Evolutionary conservation across 2,329 filamentous ascomycete genomes (phyloP).

Genomic region (Pyrenophora seminiperda): DNA sequence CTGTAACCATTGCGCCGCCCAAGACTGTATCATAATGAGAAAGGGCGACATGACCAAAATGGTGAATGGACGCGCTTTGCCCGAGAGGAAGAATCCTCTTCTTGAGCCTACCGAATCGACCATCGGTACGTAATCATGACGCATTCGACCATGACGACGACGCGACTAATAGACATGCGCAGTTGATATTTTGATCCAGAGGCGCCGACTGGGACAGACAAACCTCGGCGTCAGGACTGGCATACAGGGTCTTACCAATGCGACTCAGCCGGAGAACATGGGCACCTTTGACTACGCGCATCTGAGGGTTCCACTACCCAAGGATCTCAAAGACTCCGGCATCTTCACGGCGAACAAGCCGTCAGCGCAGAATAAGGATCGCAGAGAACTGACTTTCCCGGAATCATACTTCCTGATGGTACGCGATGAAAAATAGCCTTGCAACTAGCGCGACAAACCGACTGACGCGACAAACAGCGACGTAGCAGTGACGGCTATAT

Average conservation of each 20-base stretch:
- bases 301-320: conserved; percentile 87
- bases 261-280: conserved; percentile 73
- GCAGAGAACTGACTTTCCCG: conserved; percentile 56
- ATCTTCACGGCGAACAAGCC: conserved; percentile 78
- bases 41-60: conserved; percentile 28
- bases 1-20: conserved; percentile 17
- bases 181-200: conserved; percentile 69
- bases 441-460: conserved; percentile 18
- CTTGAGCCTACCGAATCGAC: conserved; percentile 67
- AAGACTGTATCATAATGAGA: not conserved
- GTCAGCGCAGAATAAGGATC: conserved; percentile 34
- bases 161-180: conserved; percentile 30
- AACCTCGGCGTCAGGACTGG: conserved; percentile 83
- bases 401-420: conserved; percentile 96
- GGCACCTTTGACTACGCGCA: conserved; percentile 96
- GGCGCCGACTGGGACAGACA: conserved; percentile 90
- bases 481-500: conserved; percentile 84
- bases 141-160: conserved; percentile 31
- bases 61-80: conserved; percentile 57
- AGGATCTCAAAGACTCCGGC: conserved; percentile 83
- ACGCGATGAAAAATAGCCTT: conserved; percentile 40
- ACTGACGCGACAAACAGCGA: conserved; percentile 58
- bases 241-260: conserved; percentile 70
- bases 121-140: conserved; percentile 59
- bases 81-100: conserved; percentile 67